phyloP scores from a whole-genome alignment of 2,329 filamentous ascomycete species.

The Cercospora sesami region DNA sequence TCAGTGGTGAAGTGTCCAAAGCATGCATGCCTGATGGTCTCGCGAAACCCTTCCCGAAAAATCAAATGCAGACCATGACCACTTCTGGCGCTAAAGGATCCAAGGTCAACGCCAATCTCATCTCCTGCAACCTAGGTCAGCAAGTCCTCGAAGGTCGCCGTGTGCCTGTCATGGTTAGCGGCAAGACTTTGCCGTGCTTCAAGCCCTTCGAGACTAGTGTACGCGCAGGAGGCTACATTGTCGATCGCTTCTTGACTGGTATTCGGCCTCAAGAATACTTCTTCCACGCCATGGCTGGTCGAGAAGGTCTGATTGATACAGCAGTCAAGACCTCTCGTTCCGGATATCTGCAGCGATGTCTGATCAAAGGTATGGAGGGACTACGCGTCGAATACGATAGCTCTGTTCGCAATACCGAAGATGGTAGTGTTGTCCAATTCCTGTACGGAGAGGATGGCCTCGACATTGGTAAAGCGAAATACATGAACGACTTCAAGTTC shows the following conservation, averaged over 20 bases:
- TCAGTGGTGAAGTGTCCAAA: constrained; percentile 77
- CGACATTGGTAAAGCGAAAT: constrained; percentile 91
- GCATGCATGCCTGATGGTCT: constrained; percentile 79
- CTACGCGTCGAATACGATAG: constrained; percentile 89
- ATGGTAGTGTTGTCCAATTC: constrained; percentile 92
- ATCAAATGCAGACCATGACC: constrained; percentile 99
- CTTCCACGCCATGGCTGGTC: constrained; percentile 98
- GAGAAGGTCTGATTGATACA: constrained; percentile 97
- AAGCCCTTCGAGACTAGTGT: constrained; percentile 86
- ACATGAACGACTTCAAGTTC: constrained; percentile 87
- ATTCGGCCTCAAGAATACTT: constrained; percentile 98
- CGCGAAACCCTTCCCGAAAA: constrained; percentile 88
- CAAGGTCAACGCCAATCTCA: constrained; percentile 91
- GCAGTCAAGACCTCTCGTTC: constrained; percentile 98
- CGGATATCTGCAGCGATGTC: constrained; percentile 91
- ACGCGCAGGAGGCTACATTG: constrained; percentile 88
- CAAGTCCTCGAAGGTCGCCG: constrained; percentile 92
- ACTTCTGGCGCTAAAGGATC: constrained; percentile 93
- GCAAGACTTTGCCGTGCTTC: constrained; percentile 93
- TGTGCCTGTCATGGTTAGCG: constrained; percentile 96
- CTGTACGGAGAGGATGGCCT: constrained; percentile 95
- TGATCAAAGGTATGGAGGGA: constrained; percentile 98
- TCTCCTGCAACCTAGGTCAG: constrained; percentile 95
- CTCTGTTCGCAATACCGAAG: constrained; percentile 81
- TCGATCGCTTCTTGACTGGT: constrained; percentile 94